Conservation (phyloP, 805 yeast species). For the Debaryomyces tyrocola region DNA sequence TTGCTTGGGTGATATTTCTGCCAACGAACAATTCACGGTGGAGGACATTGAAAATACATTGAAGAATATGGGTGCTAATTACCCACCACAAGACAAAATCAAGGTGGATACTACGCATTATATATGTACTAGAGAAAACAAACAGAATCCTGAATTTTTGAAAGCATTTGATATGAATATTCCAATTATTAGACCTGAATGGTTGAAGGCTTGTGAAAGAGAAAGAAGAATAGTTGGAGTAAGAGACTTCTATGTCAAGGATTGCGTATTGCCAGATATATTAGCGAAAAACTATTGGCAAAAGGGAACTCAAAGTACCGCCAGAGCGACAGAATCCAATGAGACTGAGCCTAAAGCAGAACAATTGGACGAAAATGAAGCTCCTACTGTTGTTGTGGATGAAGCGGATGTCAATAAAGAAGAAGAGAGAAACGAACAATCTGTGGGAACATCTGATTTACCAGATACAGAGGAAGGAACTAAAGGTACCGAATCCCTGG, state of each 20-base stretch:
- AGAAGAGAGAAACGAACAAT: slow-evolving; percentile 2
- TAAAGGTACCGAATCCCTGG: not conserved
- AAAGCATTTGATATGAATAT: slow-evolving; percentile 84
- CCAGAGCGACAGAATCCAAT: not conserved
- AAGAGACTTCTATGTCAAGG: slow-evolving; percentile 74
- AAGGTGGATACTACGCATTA: slow-evolving; percentile 93
- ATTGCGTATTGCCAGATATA: slow-evolving; percentile 45
- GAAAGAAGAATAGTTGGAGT: slow-evolving; percentile 93
- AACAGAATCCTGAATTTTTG: slow-evolving; percentile 67
- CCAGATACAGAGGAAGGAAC: not conserved
- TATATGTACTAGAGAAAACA: slow-evolving; percentile 61
- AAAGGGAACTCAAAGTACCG: slow-evolving; percentile 1
- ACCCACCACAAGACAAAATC: slow-evolving; percentile 70
- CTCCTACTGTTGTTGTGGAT: not conserved
- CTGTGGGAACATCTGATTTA: not conserved
- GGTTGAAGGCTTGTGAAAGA: slow-evolving; percentile 90
- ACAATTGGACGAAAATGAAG: not conserved
- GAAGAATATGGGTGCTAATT: slow-evolving; percentile 70
- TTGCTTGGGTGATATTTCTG: slow-evolving; percentile 79
- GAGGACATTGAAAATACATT: slow-evolving; percentile 64
- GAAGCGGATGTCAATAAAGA: slow-evolving; percentile 1
- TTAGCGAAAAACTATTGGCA: slow-evolving; percentile 44
- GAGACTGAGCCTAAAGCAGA: not conserved
- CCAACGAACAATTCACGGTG: slow-evolving; percentile 43
- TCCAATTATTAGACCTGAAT: slow-evolving; percentile 93